Conservation (phyloP, 306 rosid genomes). For the Rosa rugosa region DNA sequence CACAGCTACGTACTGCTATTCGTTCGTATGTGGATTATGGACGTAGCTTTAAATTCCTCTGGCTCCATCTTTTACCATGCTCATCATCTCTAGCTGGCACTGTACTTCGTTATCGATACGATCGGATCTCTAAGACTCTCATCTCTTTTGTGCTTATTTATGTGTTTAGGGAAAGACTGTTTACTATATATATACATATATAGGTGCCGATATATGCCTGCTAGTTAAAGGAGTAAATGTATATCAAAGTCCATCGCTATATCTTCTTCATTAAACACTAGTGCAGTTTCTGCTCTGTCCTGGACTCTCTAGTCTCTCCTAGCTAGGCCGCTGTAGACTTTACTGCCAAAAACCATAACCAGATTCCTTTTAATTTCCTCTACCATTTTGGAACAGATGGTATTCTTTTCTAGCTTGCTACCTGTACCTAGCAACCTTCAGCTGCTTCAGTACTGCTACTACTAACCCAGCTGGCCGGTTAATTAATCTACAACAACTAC, state of each 20-base stretch:
- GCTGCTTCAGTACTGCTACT: neutral
- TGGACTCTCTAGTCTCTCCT: neutral
- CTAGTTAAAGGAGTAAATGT: neutral
- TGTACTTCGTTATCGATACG: neutral
- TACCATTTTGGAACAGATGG: neutral
- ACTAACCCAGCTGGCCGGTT: neutral
- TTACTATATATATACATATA: neutral
- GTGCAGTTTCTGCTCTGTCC: neutral
- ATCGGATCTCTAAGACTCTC: neutral
- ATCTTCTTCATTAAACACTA: neutral
- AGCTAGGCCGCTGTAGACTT: neutral
- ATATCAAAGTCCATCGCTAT: neutral
- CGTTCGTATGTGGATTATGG: neutral
- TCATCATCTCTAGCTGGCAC: neutral
- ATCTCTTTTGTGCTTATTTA: neutral
- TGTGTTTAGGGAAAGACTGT: neutral
- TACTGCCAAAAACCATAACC: neutral
- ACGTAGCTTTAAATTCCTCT: neutral
- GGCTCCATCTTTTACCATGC: neutral
- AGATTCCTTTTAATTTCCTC: neutral
- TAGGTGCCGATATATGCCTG: neutral
- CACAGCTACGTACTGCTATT: neutral
- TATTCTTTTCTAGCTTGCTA: neutral
- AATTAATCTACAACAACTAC: neutral
- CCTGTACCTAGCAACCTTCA: neutral